Percentiles rank a stretch among this genome's conserved stretches.
Evolutionary conservation across 2,329 filamentous ascomycete species (phyloP).

Genomic region (Colletotrichum abscissum): DNA sequence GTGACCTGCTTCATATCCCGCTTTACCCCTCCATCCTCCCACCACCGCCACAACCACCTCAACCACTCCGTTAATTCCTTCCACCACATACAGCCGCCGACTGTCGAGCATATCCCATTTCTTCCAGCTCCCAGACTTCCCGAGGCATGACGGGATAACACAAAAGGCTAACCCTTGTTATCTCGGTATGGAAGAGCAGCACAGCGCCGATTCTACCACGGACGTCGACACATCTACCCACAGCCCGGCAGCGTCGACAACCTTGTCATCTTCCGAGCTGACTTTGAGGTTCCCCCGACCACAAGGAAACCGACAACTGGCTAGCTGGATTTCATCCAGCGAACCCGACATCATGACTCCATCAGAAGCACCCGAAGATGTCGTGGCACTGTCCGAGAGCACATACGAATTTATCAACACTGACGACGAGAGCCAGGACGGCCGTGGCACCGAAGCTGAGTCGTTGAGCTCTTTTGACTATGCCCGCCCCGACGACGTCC

Average conservation of each 20-base stretch:
- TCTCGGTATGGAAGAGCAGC: conserved; percentile 66
- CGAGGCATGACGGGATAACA: conserved; percentile 50
- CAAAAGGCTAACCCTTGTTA: conserved; percentile 46
- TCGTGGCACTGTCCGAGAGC: conserved; percentile 65
- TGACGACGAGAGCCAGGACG: conserved; percentile 66
- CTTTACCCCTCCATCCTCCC: conserved; percentile 34
- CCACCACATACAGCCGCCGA: conserved; percentile 10
- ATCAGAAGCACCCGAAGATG: conserved; percentile 54
- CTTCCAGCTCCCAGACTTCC: conserved; percentile 36
- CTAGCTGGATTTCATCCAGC: conserved; percentile 70
- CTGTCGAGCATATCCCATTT: background rate
- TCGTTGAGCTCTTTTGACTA: conserved; percentile 63
- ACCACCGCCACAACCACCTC: conserved; percentile 22
- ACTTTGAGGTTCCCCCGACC: conserved; percentile 68
- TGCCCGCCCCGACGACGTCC: conserved; percentile 61
- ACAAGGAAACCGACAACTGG: conserved; percentile 64
- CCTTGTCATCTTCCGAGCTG: conserved; percentile 56
- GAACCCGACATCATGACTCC: conserved; percentile 67
- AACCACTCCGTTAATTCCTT: background rate
- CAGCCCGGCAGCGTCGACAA: conserved; percentile 40
- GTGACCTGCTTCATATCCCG: conserved; percentile 29
- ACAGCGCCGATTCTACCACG: conserved; percentile 32
- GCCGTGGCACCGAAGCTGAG: conserved; percentile 58
- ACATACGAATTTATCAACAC: conserved; percentile 68
- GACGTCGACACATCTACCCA: conserved; percentile 24